These are phyloP conservation scores for barley (Hordeum vulgare) DNA, from an alignment of 176 grass and related monocot species.

Conservation along the genomic window DNA sequence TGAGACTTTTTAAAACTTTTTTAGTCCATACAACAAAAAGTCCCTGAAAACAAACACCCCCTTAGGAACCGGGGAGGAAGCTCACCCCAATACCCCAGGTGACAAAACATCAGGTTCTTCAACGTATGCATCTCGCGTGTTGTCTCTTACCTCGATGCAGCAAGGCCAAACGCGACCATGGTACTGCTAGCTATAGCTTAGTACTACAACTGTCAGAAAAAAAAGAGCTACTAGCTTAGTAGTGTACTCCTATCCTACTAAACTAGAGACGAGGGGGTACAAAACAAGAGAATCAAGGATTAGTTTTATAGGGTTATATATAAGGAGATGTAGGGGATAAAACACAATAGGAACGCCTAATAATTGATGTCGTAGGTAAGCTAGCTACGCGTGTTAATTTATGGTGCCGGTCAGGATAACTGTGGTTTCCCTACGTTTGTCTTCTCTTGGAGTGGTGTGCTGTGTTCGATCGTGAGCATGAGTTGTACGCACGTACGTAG, in stretches of 20 bases:
- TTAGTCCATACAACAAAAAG: too few species aligned
- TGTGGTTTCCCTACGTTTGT: neutral
- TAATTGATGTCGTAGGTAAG: neutral
- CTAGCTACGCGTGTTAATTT: constrained; percentile 18
- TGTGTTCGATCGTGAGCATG: constrained; percentile 1
- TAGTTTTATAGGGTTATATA: neutral
- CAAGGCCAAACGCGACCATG: neutral
- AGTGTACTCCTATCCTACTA: too few species aligned
- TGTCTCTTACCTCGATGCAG: neutral
- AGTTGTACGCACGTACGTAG: constrained; percentile 24
- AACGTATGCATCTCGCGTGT: neutral
- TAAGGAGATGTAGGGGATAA: neutral
- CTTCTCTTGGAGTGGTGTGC: neutral
- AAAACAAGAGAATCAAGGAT: neutral
- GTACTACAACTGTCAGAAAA: too few species aligned
- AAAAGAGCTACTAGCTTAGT: neutral
- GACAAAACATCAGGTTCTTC: neutral
- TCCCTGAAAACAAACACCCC: too few species aligned
- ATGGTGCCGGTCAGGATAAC: neutral
- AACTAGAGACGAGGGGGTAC: neutral
- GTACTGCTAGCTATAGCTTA: too few species aligned
- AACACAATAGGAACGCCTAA: neutral
- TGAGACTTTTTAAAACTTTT: too few species aligned
- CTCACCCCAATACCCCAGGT: neutral
- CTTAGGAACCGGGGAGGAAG: constrained; percentile 17